phyloP scores from a whole-genome alignment of 2,329 filamentous ascomycete species.

The Monosporascus sp. region DNA sequence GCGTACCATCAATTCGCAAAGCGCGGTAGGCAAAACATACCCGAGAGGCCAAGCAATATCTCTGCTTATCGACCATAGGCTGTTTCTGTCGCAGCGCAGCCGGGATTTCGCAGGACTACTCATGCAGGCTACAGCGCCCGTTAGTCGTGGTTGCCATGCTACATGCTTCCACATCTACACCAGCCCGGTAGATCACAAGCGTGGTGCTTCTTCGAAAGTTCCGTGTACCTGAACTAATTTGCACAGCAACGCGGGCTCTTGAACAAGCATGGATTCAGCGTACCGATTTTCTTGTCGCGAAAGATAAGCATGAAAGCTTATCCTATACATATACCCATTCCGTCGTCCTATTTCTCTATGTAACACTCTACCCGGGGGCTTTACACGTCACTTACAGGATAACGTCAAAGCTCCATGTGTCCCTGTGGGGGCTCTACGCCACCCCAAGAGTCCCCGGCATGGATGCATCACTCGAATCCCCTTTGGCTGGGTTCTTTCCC shows the following conservation, averaged over 20 bases:
- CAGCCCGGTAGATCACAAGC: not conserved
- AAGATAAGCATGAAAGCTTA: not conserved
- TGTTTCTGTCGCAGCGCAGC: not conserved
- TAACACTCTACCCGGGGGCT: not conserved
- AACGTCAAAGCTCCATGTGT: not conserved
- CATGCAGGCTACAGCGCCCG: not conserved
- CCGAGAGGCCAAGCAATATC: not conserved
- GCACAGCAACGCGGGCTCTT: not conserved
- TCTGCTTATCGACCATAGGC: not conserved
- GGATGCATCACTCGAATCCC: too few relatives aligned
- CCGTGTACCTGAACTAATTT: not conserved
- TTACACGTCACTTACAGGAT: not conserved
- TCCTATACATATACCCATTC: not conserved
- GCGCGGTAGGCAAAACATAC: not conserved
- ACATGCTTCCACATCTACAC: not conserved
- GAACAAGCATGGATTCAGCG: not conserved
- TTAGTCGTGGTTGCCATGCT: not conserved
- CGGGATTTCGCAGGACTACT: not conserved
- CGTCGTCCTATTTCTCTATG: not conserved
- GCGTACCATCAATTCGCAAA: not conserved
- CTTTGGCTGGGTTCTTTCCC: not conserved
- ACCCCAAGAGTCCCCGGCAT: too few relatives aligned
- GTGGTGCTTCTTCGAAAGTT: not conserved
- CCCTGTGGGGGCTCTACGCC: too few relatives aligned
- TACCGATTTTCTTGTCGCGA: not conserved